These are phyloP conservation scores for Aspergillus phoenicis DNA, from an alignment of 2,329 filamentous ascomycete genomes.

Conservation along the genomic window DNA sequence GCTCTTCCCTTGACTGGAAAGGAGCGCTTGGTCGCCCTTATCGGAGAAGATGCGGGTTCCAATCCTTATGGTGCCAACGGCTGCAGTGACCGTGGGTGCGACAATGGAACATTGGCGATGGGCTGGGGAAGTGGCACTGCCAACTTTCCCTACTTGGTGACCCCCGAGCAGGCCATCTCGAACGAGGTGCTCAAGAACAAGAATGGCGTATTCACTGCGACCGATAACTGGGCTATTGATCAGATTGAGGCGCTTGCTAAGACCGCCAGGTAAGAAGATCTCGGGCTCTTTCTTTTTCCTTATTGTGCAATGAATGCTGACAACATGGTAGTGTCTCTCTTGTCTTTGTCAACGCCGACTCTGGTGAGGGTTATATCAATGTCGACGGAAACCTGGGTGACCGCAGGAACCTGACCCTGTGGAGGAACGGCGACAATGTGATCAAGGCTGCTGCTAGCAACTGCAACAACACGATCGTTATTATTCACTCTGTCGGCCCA, in stretches of 20 bases:
- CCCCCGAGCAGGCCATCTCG: conserved; percentile 65
- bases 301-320: not conserved
- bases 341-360: conserved; percentile 86
- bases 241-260: conserved; percentile 55
- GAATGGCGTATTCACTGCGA: conserved; percentile 64
- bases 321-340: conserved; percentile 55
- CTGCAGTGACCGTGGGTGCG: conserved; percentile 68
- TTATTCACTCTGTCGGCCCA: conserved; percentile 83
- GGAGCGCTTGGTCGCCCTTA: conserved; percentile 73
- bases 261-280: conserved; percentile 44
- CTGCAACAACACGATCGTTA: conserved; percentile 87
- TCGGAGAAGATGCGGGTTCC: conserved; percentile 81
- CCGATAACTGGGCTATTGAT: conserved; percentile 58
- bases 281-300: no score
- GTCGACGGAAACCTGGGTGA: conserved; percentile 85
- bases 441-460: conserved; percentile 76
- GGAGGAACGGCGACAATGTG: conserved; percentile 77
- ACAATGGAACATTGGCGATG: conserved; percentile 64
- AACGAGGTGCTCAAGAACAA: conserved; percentile 67
- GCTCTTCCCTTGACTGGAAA: conserved; percentile 73
- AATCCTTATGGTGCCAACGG: conserved; percentile 77
- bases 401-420: conserved; percentile 88
- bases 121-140: conserved; percentile 64
- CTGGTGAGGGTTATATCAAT: conserved; percentile 83
- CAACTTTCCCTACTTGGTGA: conserved; percentile 65